phyloP scores from a whole-genome alignment of 176 grass and related monocot species.

The Musa beccarii region DNA sequence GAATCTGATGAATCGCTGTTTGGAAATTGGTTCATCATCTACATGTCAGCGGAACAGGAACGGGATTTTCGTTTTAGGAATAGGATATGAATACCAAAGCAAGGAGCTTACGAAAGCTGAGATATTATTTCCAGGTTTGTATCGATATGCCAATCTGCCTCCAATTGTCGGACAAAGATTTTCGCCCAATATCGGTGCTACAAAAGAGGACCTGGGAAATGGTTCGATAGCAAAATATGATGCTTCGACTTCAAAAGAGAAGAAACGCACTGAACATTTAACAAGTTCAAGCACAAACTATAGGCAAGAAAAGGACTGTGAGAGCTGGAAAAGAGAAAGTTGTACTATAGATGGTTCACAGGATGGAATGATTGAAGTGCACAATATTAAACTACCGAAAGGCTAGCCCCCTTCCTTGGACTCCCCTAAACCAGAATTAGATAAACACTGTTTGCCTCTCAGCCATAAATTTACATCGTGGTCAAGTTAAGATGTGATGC shows the following conservation, averaged over 20 bases:
- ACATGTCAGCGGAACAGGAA: conserved; percentile 1
- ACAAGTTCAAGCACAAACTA: too few relatives aligned
- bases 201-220: conserved; percentile 76
- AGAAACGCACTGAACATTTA: not conserved
- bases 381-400: too few relatives aligned
- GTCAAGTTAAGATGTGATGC: too few relatives aligned
- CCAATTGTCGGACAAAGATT: conserved; percentile 92
- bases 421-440: too few relatives aligned
- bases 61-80: not conserved
- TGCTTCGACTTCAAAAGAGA: not conserved
- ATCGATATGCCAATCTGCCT: conserved; percentile 84
- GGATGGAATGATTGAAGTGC: too few relatives aligned
- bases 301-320: too few relatives aligned
- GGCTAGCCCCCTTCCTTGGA: too few relatives aligned
- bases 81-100: conserved; percentile 2
- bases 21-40: conserved; percentile 1
- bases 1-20: conserved; percentile 77
- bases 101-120: conserved; percentile 68
- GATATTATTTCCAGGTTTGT: conserved; percentile 77
- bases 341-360: too few relatives aligned
- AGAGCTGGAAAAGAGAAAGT: too few relatives aligned
- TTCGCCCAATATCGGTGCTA: conserved; percentile 72
- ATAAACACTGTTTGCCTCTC: too few relatives aligned
- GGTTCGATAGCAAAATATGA: not conserved
- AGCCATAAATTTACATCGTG: too few relatives aligned